These are phyloP conservation scores for Leccinum variicolor DNA, from an alignment of 768 basidiomycete genomes.

Conservation along the genomic window DNA sequence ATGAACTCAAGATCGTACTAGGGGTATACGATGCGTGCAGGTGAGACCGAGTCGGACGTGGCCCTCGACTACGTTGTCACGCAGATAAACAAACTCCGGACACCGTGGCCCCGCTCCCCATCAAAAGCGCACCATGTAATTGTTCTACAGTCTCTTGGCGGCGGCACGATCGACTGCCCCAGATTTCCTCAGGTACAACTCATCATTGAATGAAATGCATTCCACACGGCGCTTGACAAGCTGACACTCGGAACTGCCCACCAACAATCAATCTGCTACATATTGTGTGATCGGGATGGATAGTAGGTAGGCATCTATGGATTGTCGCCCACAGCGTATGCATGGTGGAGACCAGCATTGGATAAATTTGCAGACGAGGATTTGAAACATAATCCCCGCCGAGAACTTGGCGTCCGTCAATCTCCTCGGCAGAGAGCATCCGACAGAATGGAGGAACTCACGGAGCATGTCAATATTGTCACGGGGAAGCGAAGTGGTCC, in stretches of 20 bases:
- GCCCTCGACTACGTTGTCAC: background rate
- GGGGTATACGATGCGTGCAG: constrained; percentile 3
- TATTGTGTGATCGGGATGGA: constrained; percentile 1
- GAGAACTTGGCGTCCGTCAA: constrained; percentile 3
- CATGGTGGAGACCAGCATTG: constrained; percentile 2
- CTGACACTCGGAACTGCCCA: background rate
- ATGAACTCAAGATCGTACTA: constrained; percentile 4
- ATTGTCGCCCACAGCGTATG: background rate
- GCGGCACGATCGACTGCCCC: background rate
- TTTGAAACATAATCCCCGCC: constrained; percentile 1
- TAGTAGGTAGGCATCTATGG: background rate
- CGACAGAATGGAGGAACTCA: constrained; percentile 8
- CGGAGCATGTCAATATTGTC: constrained; percentile 6
- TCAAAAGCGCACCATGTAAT: background rate
- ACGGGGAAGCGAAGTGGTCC: background rate
- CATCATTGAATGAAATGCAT: background rate
- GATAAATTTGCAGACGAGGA: constrained; percentile 3
- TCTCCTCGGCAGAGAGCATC: background rate
- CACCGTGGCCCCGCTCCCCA: constrained; percentile 5
- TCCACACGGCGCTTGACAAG: constrained; percentile 1
- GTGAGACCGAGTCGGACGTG: constrained; percentile 3
- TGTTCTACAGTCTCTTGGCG: background rate
- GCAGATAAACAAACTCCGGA: constrained; percentile 20
- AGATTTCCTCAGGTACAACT: background rate
- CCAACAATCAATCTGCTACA: background rate